phyloP scores from a whole-genome alignment of 116 monocot species.

The Dioscorea cayenensis region DNA sequence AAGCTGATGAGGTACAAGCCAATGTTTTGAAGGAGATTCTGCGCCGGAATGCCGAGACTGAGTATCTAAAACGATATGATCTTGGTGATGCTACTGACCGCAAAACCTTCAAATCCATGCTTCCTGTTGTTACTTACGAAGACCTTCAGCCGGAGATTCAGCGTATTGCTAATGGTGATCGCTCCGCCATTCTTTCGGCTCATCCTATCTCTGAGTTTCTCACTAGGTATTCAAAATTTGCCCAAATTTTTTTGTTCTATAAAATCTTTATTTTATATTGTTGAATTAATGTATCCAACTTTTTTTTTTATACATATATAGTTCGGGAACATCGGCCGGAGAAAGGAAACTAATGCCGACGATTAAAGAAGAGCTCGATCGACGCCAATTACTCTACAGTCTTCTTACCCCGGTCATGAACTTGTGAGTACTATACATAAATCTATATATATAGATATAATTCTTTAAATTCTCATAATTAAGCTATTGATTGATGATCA shows the following conservation, averaged over 20 bases:
- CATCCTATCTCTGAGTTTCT: slow-evolving; percentile 18
- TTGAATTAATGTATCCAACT: background rate
- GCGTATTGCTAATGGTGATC: slow-evolving; percentile 16
- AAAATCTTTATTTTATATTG: too few relatives aligned
- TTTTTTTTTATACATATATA: slow-evolving; percentile 4
- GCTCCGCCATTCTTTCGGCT: slow-evolving; percentile 17
- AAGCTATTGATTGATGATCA: background rate
- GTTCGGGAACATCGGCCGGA: slow-evolving; percentile 79
- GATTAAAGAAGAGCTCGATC: slow-evolving; percentile 54
- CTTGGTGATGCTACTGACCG: slow-evolving; percentile 14
- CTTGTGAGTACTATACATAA: slow-evolving; percentile 18
- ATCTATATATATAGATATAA: too few relatives aligned
- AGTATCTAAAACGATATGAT: slow-evolving; percentile 12
- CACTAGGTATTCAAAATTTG: background rate
- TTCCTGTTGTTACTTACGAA: slow-evolving; percentile 11
- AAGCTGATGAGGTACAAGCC: slow-evolving; percentile 14
- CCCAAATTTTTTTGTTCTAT: too few relatives aligned
- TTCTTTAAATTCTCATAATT: background rate
- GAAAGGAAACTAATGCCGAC: slow-evolving; percentile 77
- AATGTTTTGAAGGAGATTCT: slow-evolving; percentile 19
- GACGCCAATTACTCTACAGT: slow-evolving; percentile 51
- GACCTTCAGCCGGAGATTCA: slow-evolving; percentile 8
- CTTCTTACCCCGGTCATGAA: slow-evolving; percentile 74
- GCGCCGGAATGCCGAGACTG: slow-evolving; percentile 13
- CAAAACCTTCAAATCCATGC: slow-evolving; percentile 4